These are phyloP conservation scores for Trypanosoma platydactyli DNA, from an alignment of 208 protist genomes.

Conservation along the genomic window DNA sequence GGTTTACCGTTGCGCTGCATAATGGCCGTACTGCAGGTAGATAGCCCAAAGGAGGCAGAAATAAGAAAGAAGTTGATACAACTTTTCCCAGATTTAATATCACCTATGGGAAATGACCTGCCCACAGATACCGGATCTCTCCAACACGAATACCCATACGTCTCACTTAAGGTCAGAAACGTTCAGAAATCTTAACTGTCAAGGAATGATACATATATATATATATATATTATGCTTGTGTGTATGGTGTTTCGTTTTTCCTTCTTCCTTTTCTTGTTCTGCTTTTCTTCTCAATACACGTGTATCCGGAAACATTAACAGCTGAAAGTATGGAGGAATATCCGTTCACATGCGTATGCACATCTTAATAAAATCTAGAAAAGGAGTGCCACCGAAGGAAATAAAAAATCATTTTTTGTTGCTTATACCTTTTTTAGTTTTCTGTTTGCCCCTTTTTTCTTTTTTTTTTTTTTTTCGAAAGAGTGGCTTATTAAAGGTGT, in stretches of 20 bases:
- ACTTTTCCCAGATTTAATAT: conserved; percentile 68
- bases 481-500: not conserved
- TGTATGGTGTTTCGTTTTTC: conserved; percentile 3
- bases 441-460: conserved; percentile 18
- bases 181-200: conserved; percentile 50
- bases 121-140: conserved; percentile 57
- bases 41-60: conserved; percentile 67
- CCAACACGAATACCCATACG: conserved; percentile 86
- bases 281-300: not conserved
- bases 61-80: conserved; percentile 74
- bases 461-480: conserved; percentile 11
- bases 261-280: conserved; percentile 2
- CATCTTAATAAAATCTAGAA: no score
- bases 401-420: not conserved
- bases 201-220: not conserved
- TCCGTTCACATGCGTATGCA: no score
- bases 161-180: conserved; percentile 82
- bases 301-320: no score
- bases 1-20: conserved; percentile 88
- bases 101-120: conserved; percentile 48
- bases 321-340: no score
- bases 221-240: conserved; percentile 1
- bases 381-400: no score
- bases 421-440: not conserved
- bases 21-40: conserved; percentile 74